Evolutionary conservation across 176 grass and related monocot species (phyloP), one percentile per base, ranked within the genome.

Genomic region (Olyra latifolia): DNA sequence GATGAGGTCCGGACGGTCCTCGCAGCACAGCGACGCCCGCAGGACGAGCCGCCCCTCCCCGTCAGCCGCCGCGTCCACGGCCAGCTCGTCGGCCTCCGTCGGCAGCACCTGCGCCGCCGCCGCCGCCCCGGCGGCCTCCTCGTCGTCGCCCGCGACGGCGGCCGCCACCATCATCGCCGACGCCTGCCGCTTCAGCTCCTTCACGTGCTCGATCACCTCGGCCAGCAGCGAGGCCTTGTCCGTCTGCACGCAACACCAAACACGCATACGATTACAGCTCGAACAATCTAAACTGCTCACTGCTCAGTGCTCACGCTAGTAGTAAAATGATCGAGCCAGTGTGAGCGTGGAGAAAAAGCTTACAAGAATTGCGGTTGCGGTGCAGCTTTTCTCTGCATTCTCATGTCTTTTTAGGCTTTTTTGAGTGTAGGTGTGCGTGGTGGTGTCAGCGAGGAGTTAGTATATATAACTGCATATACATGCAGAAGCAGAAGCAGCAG

Each of bases 161-260:
- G 72, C 70, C 1, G 86, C 88, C 22, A 29, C 87, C 76, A 88
- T 90, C 76, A 95, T 88, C 57, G 93, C 86, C 42, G 91, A 84
- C 15, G 93, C 93, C 87, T 96, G 97, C 45, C 93, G 93, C 72
- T 99, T 99, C 76, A 99, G 87, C 73, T 99, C 97, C 80, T 99
- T 99, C 40, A 99, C 91, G 64, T 99, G 91, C 77, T 96, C 93
- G 69, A 99, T 89, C 71, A 99, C 97, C 86, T 99, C 97, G 25
- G 91, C 97, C 4, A 99, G 86, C 58, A 99, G 82, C 39, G 97
- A 99, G 62, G 97, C 97, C 70, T 99, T 99, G 79, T 99, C 97
- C 25, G 97, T 99, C 97, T 99, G 71, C 62, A 80, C 2, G 35
- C 70, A 17, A 10, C 16, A 29, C 11, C 17, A 49, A 46, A 27